Conservation (phyloP, 202 grass and related monocot species). For the Cymbopogon flexuosus region DNA sequence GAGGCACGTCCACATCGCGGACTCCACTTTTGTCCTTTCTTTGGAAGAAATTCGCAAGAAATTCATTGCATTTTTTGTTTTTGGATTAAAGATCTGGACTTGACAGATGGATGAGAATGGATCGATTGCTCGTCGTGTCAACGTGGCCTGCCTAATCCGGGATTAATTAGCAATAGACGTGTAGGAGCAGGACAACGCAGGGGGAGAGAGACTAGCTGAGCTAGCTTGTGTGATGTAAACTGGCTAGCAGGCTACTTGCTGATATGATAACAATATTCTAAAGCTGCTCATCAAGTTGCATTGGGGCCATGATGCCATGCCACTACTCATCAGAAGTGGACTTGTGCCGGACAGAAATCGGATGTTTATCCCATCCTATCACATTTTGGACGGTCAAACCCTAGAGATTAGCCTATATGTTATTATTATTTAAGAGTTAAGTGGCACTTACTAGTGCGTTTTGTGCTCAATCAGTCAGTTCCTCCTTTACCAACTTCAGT, state of each 20-base stretch:
- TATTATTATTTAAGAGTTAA: not conserved
- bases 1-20: constrained; percentile 8
- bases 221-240: not conserved
- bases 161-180: constrained; percentile 2
- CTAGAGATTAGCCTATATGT: constrained; percentile 12
- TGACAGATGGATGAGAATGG: not conserved
- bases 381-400: constrained; percentile 1
- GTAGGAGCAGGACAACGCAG: not conserved
- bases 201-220: not conserved
- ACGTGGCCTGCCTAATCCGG: not conserved
- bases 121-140: constrained; percentile 22
- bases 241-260: not conserved
- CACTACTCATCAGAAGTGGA: constrained; percentile 19
- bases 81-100: not conserved
- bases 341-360: not conserved
- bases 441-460: not conserved
- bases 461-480: not conserved
- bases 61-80: not conserved
- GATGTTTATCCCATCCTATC: not conserved
- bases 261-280: constrained; percentile 25
- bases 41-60: not conserved
- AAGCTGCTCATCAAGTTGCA: not conserved
- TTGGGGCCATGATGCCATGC: constrained; percentile 16
- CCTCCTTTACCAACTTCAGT: not conserved
- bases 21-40: not conserved